Evolutionary conservation across 768 basidiomycete genomes (phyloP).

Genomic region (Artomyces pyxidatus): DNA sequence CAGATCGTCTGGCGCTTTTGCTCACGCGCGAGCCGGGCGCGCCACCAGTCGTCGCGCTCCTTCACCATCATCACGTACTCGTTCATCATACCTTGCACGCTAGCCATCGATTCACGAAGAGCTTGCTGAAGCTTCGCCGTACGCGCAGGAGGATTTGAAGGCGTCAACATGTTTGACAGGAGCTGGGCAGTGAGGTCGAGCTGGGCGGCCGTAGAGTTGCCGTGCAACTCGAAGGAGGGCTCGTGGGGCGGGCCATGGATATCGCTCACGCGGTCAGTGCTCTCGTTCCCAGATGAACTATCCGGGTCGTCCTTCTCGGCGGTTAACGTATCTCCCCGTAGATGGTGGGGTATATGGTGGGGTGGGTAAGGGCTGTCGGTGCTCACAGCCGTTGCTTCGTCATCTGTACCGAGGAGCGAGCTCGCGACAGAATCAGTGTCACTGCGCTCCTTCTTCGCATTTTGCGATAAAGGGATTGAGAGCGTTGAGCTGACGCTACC

Average conservation of each 20-base stretch:
- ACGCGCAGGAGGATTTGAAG: constrained; percentile 21
- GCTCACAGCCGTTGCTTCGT: constrained; percentile 14
- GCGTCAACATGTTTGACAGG: constrained; percentile 37
- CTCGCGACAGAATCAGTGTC: constrained; percentile 17
- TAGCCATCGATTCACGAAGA: constrained; percentile 49
- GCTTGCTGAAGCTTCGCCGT: constrained; percentile 36
- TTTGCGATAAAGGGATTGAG: constrained; percentile 5
- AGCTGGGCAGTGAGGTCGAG: constrained; percentile 69
- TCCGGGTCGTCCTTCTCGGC: not conserved
- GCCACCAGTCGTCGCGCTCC: constrained; percentile 80
- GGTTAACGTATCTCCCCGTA: not conserved
- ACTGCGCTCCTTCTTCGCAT: not conserved
- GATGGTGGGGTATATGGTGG: not conserved
- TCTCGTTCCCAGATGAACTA: constrained; percentile 34
- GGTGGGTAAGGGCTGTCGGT: not conserved
- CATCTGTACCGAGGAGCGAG: constrained; percentile 17
- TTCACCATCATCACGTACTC: constrained; percentile 64
- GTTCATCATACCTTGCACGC: constrained; percentile 49
- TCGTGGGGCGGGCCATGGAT: constrained; percentile 46
- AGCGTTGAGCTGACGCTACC: constrained; percentile 5
- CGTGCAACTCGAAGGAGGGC: constrained; percentile 53
- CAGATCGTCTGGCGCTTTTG: constrained; percentile 59
- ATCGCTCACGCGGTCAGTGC: constrained; percentile 19
- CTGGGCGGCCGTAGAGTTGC: constrained; percentile 64
- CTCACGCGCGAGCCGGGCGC: constrained; percentile 55